A percentile compares a stretch with the other conserved stretches of the same genome.
Evolutionary conservation across 2,329 filamentous ascomycete genomes (phyloP).

Genomic region (Basipetospora chlamydospora): DNA sequence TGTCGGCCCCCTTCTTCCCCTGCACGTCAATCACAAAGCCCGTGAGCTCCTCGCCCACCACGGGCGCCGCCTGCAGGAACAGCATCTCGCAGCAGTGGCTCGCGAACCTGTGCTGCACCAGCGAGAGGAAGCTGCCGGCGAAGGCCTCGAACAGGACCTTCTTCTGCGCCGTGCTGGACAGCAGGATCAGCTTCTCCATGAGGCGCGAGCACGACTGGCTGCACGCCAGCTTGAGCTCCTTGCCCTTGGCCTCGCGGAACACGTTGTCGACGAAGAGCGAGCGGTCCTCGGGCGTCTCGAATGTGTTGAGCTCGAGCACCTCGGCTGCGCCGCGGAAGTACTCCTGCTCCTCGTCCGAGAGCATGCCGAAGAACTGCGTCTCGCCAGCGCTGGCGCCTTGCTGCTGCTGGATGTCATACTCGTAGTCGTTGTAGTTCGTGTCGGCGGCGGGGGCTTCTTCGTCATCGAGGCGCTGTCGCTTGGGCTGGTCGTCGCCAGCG

Average conservation of each 20-base stretch:
- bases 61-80: constrained; percentile 67
- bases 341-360: constrained; percentile 85
- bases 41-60: constrained; percentile 60
- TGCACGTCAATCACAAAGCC: constrained; percentile 26
- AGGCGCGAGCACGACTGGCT: constrained; percentile 90
- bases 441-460: constrained; percentile 10
- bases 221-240: constrained; percentile 90
- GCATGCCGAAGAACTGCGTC: constrained; percentile 78
- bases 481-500: constrained; percentile 10
- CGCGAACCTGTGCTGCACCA: constrained; percentile 90
- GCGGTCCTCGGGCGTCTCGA: constrained; percentile 60
- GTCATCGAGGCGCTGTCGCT: constrained; percentile 12
- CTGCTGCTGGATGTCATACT: constrained; percentile 10
- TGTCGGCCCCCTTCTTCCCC: constrained; percentile 23
- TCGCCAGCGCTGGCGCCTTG: constrained; percentile 26
- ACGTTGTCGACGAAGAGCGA: constrained; percentile 64
- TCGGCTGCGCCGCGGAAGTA: constrained; percentile 88
- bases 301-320: constrained; percentile 79
- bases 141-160: constrained; percentile 80
- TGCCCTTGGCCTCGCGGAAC: constrained; percentile 73
- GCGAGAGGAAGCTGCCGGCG: constrained; percentile 68
- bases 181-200: constrained; percentile 77
- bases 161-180: constrained; percentile 66
- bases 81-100: constrained; percentile 94
- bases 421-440: constrained; percentile 11